Percentiles rank a stretch among this genome's conserved stretches.
Conservation (phyloP, 2,329 filamentous ascomycete genomes). For the Sordariomycetes sp. region DNA sequence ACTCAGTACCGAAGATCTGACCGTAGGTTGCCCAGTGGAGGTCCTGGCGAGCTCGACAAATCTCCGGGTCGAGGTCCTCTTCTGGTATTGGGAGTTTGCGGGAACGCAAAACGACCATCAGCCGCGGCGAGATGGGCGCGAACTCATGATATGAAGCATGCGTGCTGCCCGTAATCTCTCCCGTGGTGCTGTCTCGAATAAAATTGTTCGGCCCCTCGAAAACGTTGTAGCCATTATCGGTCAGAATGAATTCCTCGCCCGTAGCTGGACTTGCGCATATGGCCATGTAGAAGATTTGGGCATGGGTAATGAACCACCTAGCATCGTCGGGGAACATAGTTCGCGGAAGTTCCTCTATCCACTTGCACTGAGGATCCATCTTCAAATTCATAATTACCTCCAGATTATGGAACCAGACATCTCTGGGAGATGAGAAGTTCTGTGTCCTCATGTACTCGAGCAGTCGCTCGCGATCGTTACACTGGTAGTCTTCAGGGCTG, state of each 20-base stretch:
- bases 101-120: slow-evolving; percentile 17
- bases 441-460: slow-evolving; percentile 13
- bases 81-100: slow-evolving; percentile 9
- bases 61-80: slow-evolving; percentile 9
- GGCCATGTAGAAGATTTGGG: slow-evolving; percentile 15
- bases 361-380: slow-evolving; percentile 13
- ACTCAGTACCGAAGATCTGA: too few species aligned
- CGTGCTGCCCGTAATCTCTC: slow-evolving; percentile 1
- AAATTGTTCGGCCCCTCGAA: slow-evolving; percentile 15
- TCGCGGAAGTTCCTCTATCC: slow-evolving; percentile 8
- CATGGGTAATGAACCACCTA: slow-evolving; percentile 13
- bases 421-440: slow-evolving; percentile 11
- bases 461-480: slow-evolving; percentile 12
- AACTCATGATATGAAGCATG: slow-evolving; percentile 16
- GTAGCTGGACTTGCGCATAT: slow-evolving; percentile 14
- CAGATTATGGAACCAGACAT: slow-evolving; percentile 19
- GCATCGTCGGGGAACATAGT: slow-evolving; percentile 15
- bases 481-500: slow-evolving; percentile 18
- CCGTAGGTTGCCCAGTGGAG: too few species aligned
- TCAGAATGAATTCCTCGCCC: slow-evolving; percentile 12
- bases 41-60: too few species aligned
- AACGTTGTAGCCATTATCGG: slow-evolving; percentile 13
- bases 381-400: slow-evolving; percentile 15
- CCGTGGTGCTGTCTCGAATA: slow-evolving; percentile 7
- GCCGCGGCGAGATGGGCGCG: slow-evolving; percentile 14